These are phyloP conservation scores for Blastomyces emzantsi DNA, from an alignment of 2,329 filamentous ascomycete genomes.

Conservation along the genomic window DNA sequence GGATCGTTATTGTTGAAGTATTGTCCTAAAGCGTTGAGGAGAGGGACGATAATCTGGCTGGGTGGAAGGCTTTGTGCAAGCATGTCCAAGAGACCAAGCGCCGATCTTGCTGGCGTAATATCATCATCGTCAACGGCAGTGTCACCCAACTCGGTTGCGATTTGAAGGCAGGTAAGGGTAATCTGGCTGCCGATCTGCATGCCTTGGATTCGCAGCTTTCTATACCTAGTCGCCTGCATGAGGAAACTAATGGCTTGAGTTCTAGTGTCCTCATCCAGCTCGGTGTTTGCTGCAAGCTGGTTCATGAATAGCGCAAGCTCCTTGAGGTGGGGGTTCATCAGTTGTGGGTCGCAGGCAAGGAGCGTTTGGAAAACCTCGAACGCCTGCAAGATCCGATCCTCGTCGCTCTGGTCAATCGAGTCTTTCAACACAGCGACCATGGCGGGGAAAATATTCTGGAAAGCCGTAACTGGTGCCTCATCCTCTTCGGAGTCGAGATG, in stretches of 20 bases:
- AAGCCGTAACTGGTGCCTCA: slow-evolving; percentile 57
- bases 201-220: slow-evolving; percentile 90
- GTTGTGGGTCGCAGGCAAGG: slow-evolving; percentile 75
- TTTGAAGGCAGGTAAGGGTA: slow-evolving; percentile 77
- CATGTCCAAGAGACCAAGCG: slow-evolving; percentile 79
- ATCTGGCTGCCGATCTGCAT: slow-evolving; percentile 80
- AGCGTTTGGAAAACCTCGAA: slow-evolving; percentile 98
- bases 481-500: slow-evolving; percentile 84
- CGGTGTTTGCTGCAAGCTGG: slow-evolving; percentile 66
- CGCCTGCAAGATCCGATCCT: slow-evolving; percentile 78
- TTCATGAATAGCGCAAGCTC: slow-evolving; percentile 93
- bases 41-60: slow-evolving; percentile 85
- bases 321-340: slow-evolving; percentile 77
- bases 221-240: slow-evolving; percentile 82
- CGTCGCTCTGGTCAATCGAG: slow-evolving; percentile 67
- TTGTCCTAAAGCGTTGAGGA: slow-evolving; percentile 74
- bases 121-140: slow-evolving; percentile 64
- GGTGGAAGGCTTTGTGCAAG: slow-evolving; percentile 82
- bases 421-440: slow-evolving; percentile 88
- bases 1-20: slow-evolving; percentile 69
- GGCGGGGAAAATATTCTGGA: slow-evolving; percentile 71
- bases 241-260: slow-evolving; percentile 89
- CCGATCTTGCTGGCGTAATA: slow-evolving; percentile 73
- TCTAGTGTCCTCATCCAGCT: slow-evolving; percentile 73
- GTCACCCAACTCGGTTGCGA: slow-evolving; percentile 78